These are phyloP conservation scores for Penicillium sp. DNA, from an alignment of 2,329 filamentous ascomycete species.

Conservation along the genomic window DNA sequence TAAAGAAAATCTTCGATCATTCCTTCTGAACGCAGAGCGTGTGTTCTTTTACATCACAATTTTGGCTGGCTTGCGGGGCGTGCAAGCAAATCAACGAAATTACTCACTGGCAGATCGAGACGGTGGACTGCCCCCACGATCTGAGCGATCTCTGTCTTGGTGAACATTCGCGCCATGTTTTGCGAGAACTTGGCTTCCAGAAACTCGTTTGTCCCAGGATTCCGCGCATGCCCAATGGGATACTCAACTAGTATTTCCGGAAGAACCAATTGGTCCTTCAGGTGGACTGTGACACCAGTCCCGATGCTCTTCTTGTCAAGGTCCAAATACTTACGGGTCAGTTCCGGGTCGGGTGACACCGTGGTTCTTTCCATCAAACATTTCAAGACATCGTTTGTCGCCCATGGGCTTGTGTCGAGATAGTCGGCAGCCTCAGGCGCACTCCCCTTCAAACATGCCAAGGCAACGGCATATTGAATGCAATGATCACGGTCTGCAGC, in stretches of 20 bases:
- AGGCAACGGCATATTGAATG: conserved; percentile 43
- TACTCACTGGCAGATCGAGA: conserved; percentile 19
- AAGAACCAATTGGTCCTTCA: conserved; percentile 34
- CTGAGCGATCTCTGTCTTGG: conserved; percentile 18
- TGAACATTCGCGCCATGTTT: conserved; percentile 31
- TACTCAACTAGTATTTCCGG: conserved; percentile 47
- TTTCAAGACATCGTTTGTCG: conserved; percentile 27
- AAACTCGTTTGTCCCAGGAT: conserved; percentile 19
- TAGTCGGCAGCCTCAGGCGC: conserved; percentile 37
- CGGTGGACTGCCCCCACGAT: conserved; percentile 23
- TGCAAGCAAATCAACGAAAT: conserved; percentile 29
- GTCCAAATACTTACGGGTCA: conserved; percentile 43
- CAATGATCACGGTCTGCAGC: conserved; percentile 47
- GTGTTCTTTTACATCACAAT: conserved; percentile 13
- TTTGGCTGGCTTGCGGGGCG: conserved; percentile 10
- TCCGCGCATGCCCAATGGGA: conserved; percentile 28
- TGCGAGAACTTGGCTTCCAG: conserved; percentile 27
- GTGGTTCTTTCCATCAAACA: conserved; percentile 35
- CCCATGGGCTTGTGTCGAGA: conserved; percentile 36
- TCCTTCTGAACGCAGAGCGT: not conserved
- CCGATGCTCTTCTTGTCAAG: conserved; percentile 35
- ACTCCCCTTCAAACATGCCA: conserved; percentile 41
- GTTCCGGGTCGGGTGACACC: conserved; percentile 33
- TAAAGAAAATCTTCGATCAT: not conserved
- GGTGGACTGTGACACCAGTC: conserved; percentile 34